Evolutionary conservation across 176 grass and related monocot species (phyloP).

Genomic region (Pharus latifolius): DNA sequence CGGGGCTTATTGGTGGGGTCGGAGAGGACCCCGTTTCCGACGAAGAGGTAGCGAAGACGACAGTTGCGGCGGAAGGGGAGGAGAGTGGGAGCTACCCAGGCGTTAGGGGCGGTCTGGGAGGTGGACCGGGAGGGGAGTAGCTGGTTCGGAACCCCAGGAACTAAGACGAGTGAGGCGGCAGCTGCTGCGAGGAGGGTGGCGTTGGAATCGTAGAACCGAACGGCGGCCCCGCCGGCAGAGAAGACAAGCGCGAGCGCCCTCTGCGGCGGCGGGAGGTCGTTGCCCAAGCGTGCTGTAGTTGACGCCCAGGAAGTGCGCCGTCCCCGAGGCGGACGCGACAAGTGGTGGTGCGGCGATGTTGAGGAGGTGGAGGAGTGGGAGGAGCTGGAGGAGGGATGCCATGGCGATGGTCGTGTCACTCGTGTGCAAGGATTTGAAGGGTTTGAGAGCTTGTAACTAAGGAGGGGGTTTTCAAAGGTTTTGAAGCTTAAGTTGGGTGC

Average conservation of each 20-base stretch:
- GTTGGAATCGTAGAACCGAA: slow-evolving; percentile 67
- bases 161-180: slow-evolving; percentile 33
- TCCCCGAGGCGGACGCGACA: background rate
- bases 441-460: too few relatives aligned
- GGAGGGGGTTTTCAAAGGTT: too few relatives aligned
- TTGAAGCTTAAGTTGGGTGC: too few relatives aligned
- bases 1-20: slow-evolving; percentile 21
- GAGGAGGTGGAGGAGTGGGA: background rate
- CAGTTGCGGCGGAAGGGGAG: slow-evolving; percentile 32
- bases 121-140: slow-evolving; percentile 24
- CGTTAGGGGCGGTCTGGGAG: slow-evolving; percentile 35
- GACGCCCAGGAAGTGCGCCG: slow-evolving; percentile 34
- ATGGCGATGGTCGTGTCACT: background rate
- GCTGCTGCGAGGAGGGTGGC: slow-evolving; percentile 42
- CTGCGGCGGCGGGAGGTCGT: slow-evolving; percentile 43
- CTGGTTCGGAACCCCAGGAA: slow-evolving; percentile 50
- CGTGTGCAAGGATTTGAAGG: too few relatives aligned
- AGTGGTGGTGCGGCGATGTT: background rate
- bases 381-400: background rate
- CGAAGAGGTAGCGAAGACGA: slow-evolving; percentile 38
- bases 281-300: slow-evolving; percentile 53
- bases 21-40: slow-evolving; percentile 73
- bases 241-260: slow-evolving; percentile 21
- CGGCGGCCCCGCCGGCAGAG: slow-evolving; percentile 32
- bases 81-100: slow-evolving; percentile 43